Base-by-base conservation (phyloP, 148 eudicot species). In the Chenopodium formosanum region DNA sequence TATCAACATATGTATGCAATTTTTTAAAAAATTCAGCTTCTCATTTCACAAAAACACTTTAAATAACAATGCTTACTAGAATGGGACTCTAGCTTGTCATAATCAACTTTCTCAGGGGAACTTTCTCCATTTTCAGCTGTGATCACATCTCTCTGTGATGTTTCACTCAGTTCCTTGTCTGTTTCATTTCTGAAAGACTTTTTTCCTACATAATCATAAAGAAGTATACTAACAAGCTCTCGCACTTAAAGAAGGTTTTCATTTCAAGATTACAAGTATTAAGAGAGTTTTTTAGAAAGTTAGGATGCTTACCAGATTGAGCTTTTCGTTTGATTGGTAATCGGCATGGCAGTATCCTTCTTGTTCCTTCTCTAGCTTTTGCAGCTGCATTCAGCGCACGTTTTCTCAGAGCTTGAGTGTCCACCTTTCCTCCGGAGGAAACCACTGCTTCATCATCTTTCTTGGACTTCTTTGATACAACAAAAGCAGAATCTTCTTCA, bases 401-500 rank as follows among this genome's bases (percentile, higher is more conserved):
- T 60, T 79, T 77, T 40, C 37, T 74, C 23, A 47, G 71, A 76
- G 46, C 58, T 48, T 25, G 80, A 63, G 27, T 64, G 27, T 37
- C 69, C 32, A 34, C 53, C 70, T 47, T 75, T 32, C 11, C 76
- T n/a, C 60, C 77, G 1, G 47, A 60, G 58, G 20, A 69, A 69
- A 34, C 22, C 22, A 12, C n/a, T 7, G 17, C 70, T 74, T 44
- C 67, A 76, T 58, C 66, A 60, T 6, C 67, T 65, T 27, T 84
- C 56, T 76, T 76, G 7, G 84, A 56, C 70, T 76, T 86, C 72
- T 89, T 88, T 60, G 76, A 66, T 29, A 25, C 6, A 53, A 19
- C 78, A 63, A 37, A 22, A 4, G 25, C 25, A 14, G 72, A 69
- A 65, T 23, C 73, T 73, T 31, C 80, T 74, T 48, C 80, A 50